Percentiles rank a stretch among this genome's conserved stretches.
Evolutionary conservation across 768 basidiomycete species (phyloP).

Genomic region (Atractiella rhizophila): DNA sequence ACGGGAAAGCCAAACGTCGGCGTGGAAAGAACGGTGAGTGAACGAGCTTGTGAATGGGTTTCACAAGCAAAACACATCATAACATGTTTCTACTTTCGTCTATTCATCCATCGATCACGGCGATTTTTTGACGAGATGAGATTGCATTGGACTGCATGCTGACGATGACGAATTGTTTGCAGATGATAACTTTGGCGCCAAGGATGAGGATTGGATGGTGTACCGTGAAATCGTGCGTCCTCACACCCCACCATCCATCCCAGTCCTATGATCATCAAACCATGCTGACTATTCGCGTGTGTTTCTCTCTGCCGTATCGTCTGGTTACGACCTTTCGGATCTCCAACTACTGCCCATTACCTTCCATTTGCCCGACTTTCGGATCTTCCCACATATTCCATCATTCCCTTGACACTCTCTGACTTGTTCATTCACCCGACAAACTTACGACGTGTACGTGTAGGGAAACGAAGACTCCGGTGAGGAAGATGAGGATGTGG

Average conservation of each 20-base stretch:
- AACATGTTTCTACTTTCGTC: too few species aligned
- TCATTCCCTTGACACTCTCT: background rate
- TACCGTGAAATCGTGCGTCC: slow-evolving; percentile 73
- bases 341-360: too few species aligned
- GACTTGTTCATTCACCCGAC: too few species aligned
- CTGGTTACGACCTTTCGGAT: too few species aligned
- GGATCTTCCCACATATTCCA: background rate
- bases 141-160: too few species aligned
- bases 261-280: too few species aligned
- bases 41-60: background rate
- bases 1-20: slow-evolving; percentile 33
- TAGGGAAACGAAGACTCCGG: slow-evolving; percentile 32
- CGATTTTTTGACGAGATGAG: too few species aligned
- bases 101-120: too few species aligned
- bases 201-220: slow-evolving; percentile 91
- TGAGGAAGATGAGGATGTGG: slow-evolving; percentile 73
- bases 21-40: background rate
- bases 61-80: background rate
- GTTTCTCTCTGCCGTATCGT: too few species aligned
- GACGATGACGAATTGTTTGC: slow-evolving; percentile 11
- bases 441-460: too few species aligned
- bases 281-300: too few species aligned
- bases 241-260: background rate
- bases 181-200: slow-evolving; percentile 83
- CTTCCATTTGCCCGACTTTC: background rate